phyloP scores from a whole-genome alignment of 2,329 filamentous ascomycete species.

The Ophiostoma sp. region DNA sequence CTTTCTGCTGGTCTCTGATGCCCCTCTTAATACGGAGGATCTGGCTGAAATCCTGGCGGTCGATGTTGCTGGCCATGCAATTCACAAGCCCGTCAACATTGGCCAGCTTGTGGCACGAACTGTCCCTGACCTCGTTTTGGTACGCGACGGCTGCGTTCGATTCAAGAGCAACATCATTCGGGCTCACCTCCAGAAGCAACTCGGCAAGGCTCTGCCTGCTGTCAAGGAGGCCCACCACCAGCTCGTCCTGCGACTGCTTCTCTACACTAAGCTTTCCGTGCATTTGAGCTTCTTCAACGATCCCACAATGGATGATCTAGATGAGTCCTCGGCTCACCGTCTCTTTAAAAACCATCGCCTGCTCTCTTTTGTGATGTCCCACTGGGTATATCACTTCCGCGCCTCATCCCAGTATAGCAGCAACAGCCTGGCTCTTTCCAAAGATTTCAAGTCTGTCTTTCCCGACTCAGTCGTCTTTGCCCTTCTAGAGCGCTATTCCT shows the following conservation, averaged over 20 bases:
- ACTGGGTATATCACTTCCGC: constrained; percentile 37
- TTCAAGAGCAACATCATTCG: constrained; percentile 37
- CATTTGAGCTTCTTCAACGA: constrained; percentile 26
- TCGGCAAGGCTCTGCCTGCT: constrained; percentile 35
- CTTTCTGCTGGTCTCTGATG: constrained; percentile 35
- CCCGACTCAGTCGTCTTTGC: constrained; percentile 36
- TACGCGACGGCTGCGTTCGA: constrained; percentile 33
- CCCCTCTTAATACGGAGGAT: constrained; percentile 34
- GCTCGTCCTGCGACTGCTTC: constrained; percentile 34
- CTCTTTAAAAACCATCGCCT: constrained; percentile 31
- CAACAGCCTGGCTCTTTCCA: constrained; percentile 28
- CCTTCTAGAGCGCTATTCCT: constrained; percentile 34
- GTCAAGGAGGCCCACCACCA: constrained; percentile 34
- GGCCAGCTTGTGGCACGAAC: constrained; percentile 26
- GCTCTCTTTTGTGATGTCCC: constrained; percentile 34
- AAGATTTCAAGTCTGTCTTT: constrained; percentile 36
- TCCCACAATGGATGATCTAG: constrained; percentile 31
- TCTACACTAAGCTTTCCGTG: constrained; percentile 34
- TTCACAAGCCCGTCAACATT: constrained; percentile 28
- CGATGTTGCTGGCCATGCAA: constrained; percentile 26
- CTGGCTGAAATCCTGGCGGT: constrained; percentile 34
- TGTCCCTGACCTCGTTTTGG: constrained; percentile 32
- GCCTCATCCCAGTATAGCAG: constrained; percentile 33
- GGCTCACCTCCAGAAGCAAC: constrained; percentile 31
- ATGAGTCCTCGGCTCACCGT: constrained; percentile 29